Percentiles rank a stretch among this genome's conserved stretches.
Conservation (phyloP, 2,329 filamentous ascomycete genomes). For the Conoideocrella luteorostrata region DNA sequence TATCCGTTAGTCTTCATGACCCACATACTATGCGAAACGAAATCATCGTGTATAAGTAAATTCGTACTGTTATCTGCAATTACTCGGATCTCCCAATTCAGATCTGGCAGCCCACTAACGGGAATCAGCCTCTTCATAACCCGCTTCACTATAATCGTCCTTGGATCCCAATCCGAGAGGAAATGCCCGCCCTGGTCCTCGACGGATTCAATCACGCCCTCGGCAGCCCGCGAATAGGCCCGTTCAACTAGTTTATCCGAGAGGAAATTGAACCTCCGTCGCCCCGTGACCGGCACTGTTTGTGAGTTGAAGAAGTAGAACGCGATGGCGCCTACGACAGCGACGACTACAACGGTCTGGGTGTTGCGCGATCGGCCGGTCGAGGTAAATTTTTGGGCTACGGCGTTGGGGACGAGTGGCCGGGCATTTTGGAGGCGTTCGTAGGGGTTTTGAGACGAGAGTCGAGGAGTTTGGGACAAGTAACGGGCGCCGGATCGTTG, state of each 20-base stretch:
- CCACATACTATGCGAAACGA: no score
- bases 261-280: conserved; percentile 63
- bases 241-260: conserved; percentile 52
- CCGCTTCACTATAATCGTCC: conserved; percentile 49
- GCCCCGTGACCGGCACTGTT: conserved; percentile 64
- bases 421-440: conserved; percentile 23
- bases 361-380: conserved; percentile 24
- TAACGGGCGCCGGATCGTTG: not conserved
- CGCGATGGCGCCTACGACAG: conserved; percentile 35
- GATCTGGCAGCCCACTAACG: conserved; percentile 52
- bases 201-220: conserved; percentile 45
- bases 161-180: conserved; percentile 51
- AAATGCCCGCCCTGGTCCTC: conserved; percentile 47
- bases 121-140: conserved; percentile 63
- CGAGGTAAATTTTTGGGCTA: conserved; percentile 19
- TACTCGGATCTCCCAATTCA: conserved; percentile 66
- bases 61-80: conserved; percentile 58
- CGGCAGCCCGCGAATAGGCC: conserved; percentile 19
- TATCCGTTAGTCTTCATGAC: no score
- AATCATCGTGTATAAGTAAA: conserved; percentile 4
- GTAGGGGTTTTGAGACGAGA: conserved; percentile 15
- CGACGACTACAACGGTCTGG: conserved; percentile 31
- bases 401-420: conserved; percentile 24
- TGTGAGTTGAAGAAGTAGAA: conserved; percentile 68
- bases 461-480: conserved; percentile 17